Base-by-base conservation (phyloP, 2,329 filamentous ascomycete genomes). In the Diplodia seriata region DNA sequence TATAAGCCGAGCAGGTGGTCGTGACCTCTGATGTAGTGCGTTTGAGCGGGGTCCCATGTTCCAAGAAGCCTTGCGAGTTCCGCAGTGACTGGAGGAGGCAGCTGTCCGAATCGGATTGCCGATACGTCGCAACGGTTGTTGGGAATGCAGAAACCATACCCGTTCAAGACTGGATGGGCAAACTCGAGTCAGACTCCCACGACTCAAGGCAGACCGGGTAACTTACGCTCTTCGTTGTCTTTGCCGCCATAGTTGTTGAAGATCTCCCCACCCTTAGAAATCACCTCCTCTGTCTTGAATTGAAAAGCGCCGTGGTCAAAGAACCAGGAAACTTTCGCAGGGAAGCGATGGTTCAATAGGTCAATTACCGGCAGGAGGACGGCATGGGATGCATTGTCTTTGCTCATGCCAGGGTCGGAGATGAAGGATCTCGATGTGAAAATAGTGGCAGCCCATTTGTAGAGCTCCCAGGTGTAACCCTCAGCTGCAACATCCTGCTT, bases 241-340 rank as follows among this genome's bases (percentile, higher is more conserved):
- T 85, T 85, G 1, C 83, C 80, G 0, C 81, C 84, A 67, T 86
- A 86, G 71, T 86, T 86, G 72, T 86, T 86, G 75, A 78, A 83
- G 2, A 86, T 73, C 69, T 85, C 80, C 4, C 77, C 75, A 3
- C 80, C 82, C 4, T 74, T 69, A 4, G 71, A 49, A 2, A 81
- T 70, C 0, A 68, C 67, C 4, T 81, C 75, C 4, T 77, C 74
- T 31, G 79, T 70, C 9, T 75, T 76, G 26, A 85, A 73, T 11
- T 75, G 75, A 69, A 84, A 84, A 2, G 72, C 69, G 9, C 74
- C 77, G 3, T 74, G 72, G 36, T 79, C 76, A 53, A 80, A 80
- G 49, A 79, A 75, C 84, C 84, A 86, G 43, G 81, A 78, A 1
- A 84, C 83, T 66, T 79, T 81, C 2, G 83, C 80, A 5, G 78